Base-by-base conservation (phyloP, 306 rosid species). In the Prunus dulcis region DNA sequence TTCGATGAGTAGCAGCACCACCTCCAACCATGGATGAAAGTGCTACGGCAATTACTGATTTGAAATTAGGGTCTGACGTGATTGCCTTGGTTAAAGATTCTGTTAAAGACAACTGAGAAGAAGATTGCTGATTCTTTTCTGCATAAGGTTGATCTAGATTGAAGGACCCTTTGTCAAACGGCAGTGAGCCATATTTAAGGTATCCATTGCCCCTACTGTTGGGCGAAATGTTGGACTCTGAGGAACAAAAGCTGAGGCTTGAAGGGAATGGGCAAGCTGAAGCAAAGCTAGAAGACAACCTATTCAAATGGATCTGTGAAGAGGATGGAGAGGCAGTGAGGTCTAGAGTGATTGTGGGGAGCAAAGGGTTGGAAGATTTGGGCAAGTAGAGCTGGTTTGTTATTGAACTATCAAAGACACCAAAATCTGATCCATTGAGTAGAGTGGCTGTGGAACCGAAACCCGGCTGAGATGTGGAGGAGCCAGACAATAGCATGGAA, bases 311-410 rank as follows among this genome's bases (percentile, higher is more conserved):
- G 12, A 69, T 3, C 28, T 56, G n/a, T 45, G 82, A 72, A 71
- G 77, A 53, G 46, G 83, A 71, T 30, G 73, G 65, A 38, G 81
- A 79, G 56, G 77, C 22, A 47, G 91, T 80, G 9, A 90, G 79
- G 86, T 88, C 96, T 41, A 90, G 80, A 62, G 91, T 90, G 73
- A 90, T 65, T 47, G 88, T 90, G 67, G 92, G 84, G 78, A 82
- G 76, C 79, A 81, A 62, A 64, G 83, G 80, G 18, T 84, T 73
- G 67, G 78, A 50, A 75, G 70, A 74, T 58, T 80, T 85, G 66
- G 87, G 83, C 61, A 73, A 60, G 78, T 83, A 78, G 52, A 67
- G 47, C 18, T 73, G 81, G 69, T 82, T 80, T 72, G 74, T 32
- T 80, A 77, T 78, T 23, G 81, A 53, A 60, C 68, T 79, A 50